A percentile compares a stretch with the other conserved stretches of the same genome.
Evolutionary conservation across 83 land plant genomes (phyloP).

Genomic region (Thuja plicata): DNA sequence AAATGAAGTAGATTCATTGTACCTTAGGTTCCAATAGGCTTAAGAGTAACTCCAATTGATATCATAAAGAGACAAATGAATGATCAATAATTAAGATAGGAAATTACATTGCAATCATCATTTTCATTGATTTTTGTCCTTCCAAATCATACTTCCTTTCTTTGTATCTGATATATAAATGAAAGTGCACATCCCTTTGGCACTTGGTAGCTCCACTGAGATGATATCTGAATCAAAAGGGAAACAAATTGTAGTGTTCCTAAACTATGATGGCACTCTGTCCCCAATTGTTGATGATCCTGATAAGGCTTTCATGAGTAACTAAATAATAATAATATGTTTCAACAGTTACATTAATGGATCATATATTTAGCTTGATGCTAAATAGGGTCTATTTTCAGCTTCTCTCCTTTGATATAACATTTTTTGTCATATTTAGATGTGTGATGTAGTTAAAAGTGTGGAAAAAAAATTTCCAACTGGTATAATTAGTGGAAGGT

Average conservation of each 20-base stretch:
- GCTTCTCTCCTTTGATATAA: constrained; percentile 3
- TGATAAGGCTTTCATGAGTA: constrained; percentile 79
- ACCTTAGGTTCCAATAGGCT: too few species aligned
- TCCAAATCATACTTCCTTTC: background rate
- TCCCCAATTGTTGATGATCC: constrained; percentile 92
- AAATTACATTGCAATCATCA: too few species aligned
- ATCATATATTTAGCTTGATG: background rate
- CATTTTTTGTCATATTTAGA: constrained; percentile 32
- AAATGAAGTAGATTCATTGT: too few species aligned
- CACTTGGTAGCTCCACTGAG: constrained; percentile 57
- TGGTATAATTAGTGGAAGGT: constrained; percentile 90
- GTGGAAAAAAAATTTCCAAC: constrained; percentile 82
- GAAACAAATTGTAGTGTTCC: constrained; percentile 75
- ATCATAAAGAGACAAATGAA: too few species aligned
- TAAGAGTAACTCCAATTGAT: too few species aligned
- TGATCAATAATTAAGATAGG: too few species aligned
- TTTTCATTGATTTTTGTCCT: too few species aligned
- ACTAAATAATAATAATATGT: constrained; percentile 28
- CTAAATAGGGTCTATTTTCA: background rate
- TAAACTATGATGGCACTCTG: constrained; percentile 93
- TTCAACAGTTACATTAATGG: background rate
- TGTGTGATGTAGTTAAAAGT: constrained; percentile 69
- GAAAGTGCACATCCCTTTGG: constrained; percentile 66
- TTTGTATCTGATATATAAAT: background rate
- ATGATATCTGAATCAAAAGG: constrained; percentile 48